A percentile compares a stretch with the other conserved stretches of the same genome.
Conservation (phyloP, 192 early-diverging fungal genomes). For the Coemansia sp. region DNA sequence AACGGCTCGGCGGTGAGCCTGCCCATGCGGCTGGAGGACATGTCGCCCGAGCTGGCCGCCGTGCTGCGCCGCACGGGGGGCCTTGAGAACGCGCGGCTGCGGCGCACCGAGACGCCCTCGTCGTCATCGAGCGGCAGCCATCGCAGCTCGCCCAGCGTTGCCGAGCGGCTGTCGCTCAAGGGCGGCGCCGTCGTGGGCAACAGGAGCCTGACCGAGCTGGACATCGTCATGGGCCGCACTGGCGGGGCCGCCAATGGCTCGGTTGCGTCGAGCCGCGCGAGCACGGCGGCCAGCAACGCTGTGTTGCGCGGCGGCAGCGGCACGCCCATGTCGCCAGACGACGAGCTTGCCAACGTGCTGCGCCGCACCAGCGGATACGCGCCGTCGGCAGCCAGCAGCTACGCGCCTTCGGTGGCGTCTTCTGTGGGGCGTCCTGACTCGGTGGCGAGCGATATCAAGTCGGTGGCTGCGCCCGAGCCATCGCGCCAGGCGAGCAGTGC, state of each 20-base stretch:
- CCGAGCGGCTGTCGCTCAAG: slow-evolving; percentile 1
- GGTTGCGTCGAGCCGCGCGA: slow-evolving; percentile 13
- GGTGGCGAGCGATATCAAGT: slow-evolving; percentile 33
- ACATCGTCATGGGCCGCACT: slow-evolving; percentile 53
- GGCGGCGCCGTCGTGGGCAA: slow-evolving; percentile 1
- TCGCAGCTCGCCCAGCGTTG: background rate
- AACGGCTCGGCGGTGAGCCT: slow-evolving; percentile 41
- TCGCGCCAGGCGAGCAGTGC: slow-evolving; percentile 8
- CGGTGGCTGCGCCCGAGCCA: slow-evolving; percentile 26
- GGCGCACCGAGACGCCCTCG: slow-evolving; percentile 25
- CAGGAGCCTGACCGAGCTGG: slow-evolving; percentile 47
- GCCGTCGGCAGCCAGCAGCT: slow-evolving; percentile 37
- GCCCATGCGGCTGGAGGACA: slow-evolving; percentile 44
- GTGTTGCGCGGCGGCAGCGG: slow-evolving; percentile 45
- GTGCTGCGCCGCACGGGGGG: slow-evolving; percentile 50
- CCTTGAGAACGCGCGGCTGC: slow-evolving; percentile 25
- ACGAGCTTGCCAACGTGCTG: slow-evolving; percentile 51
- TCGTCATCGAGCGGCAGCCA: slow-evolving; percentile 10
- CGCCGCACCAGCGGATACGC: slow-evolving; percentile 51
- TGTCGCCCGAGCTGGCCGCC: slow-evolving; percentile 47
- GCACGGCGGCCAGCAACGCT: background rate
- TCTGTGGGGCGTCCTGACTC: slow-evolving; percentile 26
- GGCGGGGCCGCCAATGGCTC: slow-evolving; percentile 23
- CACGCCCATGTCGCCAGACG: slow-evolving; percentile 14
- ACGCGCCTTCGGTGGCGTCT: slow-evolving; percentile 18